Base-by-base conservation (phyloP, 176 grass and related monocot genomes). In the Rhynchospora breviuscula region DNA sequence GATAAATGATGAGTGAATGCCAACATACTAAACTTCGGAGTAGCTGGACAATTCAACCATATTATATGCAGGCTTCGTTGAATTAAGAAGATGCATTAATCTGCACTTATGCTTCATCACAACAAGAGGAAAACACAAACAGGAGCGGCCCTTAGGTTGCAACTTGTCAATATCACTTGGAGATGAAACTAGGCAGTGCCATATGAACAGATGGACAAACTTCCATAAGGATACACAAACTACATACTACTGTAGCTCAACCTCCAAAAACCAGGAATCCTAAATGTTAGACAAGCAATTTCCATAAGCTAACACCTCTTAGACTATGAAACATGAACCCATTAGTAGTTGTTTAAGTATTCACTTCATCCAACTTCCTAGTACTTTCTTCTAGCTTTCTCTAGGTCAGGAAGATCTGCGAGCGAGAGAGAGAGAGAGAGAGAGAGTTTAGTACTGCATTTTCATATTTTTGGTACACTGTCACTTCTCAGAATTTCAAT, bases 361-460 rank as follows among this genome's bases (percentile, higher is more conserved):
- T 57, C 51, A 57, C 49, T 78, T 78, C 25, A 53, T 23, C 8
- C 33, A 11, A 10, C 22, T 57, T 57, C 18, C 58, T 81, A 81
- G 59, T 87, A 98, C 56, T 94, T 98, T 57, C 89, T 89, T 79
- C 89, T 98, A 64, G 93, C 81, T 79, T 98, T 98, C 87, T 94
- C 95, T 26, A 98, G 90, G 89, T 98, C 92, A 88, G 92, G 95
- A 46, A 98, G 95, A 90, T 98, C 95, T 95, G 92, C 87, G 89
- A 54, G 45, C n/a, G 83, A 84, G 59, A 14, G 0, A 77, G 12
- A 87, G 54, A 77, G 12, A 87, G 54, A 82, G 48, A 87, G 33
- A 57, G 2, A 57, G 15, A 31, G 7, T 58, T 17, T 11, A 25
- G 18, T 23, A 43, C 18, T 71, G 0, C 44, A 45, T 15, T 71